These are phyloP conservation scores for Fraxinus dipetala DNA, from an alignment of 305 asterid genomes.

Conservation along the genomic window DNA sequence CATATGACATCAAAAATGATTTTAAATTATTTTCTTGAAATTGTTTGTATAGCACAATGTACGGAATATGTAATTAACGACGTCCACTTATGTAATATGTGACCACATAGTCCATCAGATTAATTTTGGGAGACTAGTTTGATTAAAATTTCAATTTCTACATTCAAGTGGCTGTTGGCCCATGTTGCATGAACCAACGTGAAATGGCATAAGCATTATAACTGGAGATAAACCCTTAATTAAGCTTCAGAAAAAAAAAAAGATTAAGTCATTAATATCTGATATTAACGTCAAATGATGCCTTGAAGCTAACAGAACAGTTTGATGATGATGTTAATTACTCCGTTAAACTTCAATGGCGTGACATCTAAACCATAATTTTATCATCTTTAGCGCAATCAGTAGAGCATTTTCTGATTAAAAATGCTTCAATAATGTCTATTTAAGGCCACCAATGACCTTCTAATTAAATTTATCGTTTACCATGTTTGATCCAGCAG, in stretches of 20 bases:
- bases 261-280: background rate
- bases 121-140: background rate
- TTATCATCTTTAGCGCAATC: slow-evolving; percentile 30
- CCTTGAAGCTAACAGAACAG: background rate
- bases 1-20: background rate
- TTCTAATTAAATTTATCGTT: slow-evolving; percentile 17
- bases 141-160: background rate
- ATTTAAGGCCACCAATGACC: slow-evolving; percentile 33
- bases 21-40: background rate
- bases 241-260: background rate
- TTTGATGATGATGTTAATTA: background rate
- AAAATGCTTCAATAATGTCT: slow-evolving; percentile 22
- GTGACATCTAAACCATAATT: slow-evolving; percentile 31
- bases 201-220: background rate
- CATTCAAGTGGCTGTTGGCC: background rate
- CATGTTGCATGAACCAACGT: background rate
- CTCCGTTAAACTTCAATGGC: background rate
- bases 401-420: slow-evolving; percentile 36
- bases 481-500: slow-evolving; percentile 10
- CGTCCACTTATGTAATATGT: background rate
- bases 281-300: background rate
- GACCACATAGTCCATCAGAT: background rate
- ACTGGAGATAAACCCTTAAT: background rate
- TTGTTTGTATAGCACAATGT: background rate
- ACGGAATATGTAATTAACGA: background rate